Base-by-base conservation (phyloP, 495 filamentous ascomycete genomes). In the Xylaria venustula region DNA sequence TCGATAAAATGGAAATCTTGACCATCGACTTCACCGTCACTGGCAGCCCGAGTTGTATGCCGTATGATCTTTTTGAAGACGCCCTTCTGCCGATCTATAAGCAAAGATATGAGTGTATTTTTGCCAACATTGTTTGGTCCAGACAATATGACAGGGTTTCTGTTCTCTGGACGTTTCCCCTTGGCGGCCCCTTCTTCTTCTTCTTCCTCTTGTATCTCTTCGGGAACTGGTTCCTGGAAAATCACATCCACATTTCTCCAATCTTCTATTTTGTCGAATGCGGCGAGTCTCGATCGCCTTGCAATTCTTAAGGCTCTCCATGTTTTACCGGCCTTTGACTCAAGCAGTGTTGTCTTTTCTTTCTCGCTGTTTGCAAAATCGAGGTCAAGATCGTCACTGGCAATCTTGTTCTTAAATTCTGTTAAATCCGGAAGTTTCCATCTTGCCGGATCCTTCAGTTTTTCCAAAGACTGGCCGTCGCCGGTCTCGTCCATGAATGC, bases 281-380 rank as follows among this genome's bases (percentile, higher is more conserved):
- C 69, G 40, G 82, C 81, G 26, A 97, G 83, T 63, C 87, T 89
- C 63, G 76, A 84, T 65, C 81, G 87, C 41, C 86, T 83, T 3
- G 91, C 88, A 55, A 97, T 83, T 37, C 94, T 85, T 46, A 98
- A 76, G 19, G 89, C 87, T 61, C 91, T 84, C 94, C 94, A 98
- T 30, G 85, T 88, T 74, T 95, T 93, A 78, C 90, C 96, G 22
- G 85, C 82, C 71, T 92, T 95, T 3, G 84, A 75, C 49, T 88
- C 87, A 25, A 84, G 69, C 17, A 90, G 83, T 37, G 70, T 72
- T 8, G 87, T 83, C 69, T 87, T 90, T 58, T 91, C 85, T 58
- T 89, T 87, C 22, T 88, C 85, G 46, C 80, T 83, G 53, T 79
- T 83, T 7, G 89, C 88, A 77, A 90, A 90, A 25, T 95, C 90